Evolutionary conservation across 805 yeast species (phyloP), one percentile per base, ranked within the genome.

Genomic region (Saccharomycopsis sp.): DNA sequence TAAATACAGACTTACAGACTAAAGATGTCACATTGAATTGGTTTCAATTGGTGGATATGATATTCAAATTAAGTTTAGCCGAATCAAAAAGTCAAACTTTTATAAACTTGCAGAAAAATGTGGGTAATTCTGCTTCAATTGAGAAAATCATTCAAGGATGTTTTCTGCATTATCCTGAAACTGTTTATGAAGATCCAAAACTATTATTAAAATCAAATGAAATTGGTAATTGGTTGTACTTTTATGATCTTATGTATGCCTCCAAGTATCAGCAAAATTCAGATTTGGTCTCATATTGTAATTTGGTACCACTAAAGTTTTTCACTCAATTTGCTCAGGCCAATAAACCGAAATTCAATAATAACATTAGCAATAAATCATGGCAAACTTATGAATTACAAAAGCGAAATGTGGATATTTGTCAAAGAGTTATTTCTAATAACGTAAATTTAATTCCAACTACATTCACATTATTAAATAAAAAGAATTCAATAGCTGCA

Each of bases 151-250:
- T 81, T 4, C 69, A 70, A 47, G 88, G 93, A 1, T 82, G 89
- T 56, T 88, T 86, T 61, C 73, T 80, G 40, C 60, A 68, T 28
- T 85, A 79, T 58, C 75, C 79, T 14, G 72, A 22, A 39, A 42
- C 50, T 3, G 46, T 38, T 70, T 77, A 47, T 78, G 75, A 24
- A 79, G 95, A 85, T 52, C 80, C 75, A 44, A 67, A 77, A 38
- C 61, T 85, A 22, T 52, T 53, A 6, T n/a, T 19, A 6, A 81
- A 80, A 52, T 83, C 94, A 0, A 60, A 74, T 11, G 64, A 60
- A 21, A 64, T 87, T 6, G 73, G 84, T 34, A 93, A 85, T 51
- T 89, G 95, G 95, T 57, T 85, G 23, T 72, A 63, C 52, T 85
- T 83, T 57, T 74, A 79, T 51, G 97, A 89, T 58, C 39, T 63